Evolutionary conservation across 2,329 filamentous ascomycete species (phyloP).

Genomic region (Lachnellula suecica): DNA sequence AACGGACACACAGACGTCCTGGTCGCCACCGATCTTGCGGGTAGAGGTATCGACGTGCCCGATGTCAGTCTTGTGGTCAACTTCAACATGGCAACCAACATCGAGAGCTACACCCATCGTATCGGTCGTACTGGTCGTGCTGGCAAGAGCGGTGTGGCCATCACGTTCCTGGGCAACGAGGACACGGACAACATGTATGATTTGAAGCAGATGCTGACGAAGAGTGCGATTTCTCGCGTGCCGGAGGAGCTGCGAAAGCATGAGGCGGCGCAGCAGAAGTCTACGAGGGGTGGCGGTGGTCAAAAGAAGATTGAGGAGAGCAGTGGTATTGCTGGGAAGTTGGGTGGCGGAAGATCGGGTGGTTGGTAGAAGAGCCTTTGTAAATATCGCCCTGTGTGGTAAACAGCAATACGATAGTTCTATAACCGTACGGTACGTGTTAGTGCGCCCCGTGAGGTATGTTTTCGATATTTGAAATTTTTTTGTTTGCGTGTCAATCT

Average conservation of each 20-base stretch:
- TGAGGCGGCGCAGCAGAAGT: slow-evolving; percentile 86
- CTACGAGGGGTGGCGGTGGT: slow-evolving; percentile 43
- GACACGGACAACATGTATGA: slow-evolving; percentile 92
- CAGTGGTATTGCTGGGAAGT: slow-evolving; percentile 36
- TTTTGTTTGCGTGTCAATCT: no score
- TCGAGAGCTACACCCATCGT: slow-evolving; percentile 95
- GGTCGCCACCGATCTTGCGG: slow-evolving; percentile 92
- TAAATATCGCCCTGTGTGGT: background rate
- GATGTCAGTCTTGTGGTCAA: slow-evolving; percentile 95
- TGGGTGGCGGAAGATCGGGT: slow-evolving; percentile 27
- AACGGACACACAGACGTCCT: slow-evolving; percentile 80
- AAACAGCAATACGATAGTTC: no score
- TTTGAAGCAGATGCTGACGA: slow-evolving; percentile 90
- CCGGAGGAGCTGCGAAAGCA: slow-evolving; percentile 89
- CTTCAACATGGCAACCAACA: slow-evolving; percentile 95
- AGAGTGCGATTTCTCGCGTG: slow-evolving; percentile 83
- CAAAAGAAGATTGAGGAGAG: slow-evolving; percentile 47
- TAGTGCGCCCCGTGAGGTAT: no score
- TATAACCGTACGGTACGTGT: no score
- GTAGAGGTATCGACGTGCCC: slow-evolving; percentile 94
- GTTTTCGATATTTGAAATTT: no score
- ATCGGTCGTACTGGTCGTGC: slow-evolving; percentile 96
- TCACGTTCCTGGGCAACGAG: slow-evolving; percentile 91
- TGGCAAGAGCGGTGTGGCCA: slow-evolving; percentile 92
- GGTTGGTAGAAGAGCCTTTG: background rate